These are phyloP conservation scores for Boechera divaricarpa DNA, from an alignment of 345 rosid genomes.

Conservation along the genomic window DNA sequence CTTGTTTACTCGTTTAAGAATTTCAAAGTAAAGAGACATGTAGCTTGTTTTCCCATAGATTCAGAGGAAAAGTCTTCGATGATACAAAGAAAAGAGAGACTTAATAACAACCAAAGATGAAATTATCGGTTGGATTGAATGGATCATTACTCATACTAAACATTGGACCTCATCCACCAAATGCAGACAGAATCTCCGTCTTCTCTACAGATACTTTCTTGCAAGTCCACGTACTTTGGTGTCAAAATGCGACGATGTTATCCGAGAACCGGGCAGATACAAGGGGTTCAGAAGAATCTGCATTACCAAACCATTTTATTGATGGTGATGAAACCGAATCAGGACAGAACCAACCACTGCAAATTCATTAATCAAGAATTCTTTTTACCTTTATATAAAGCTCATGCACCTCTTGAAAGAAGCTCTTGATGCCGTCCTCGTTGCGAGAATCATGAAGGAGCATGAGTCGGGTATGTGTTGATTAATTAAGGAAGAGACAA, in stretches of 20 bases:
- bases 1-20: not conserved
- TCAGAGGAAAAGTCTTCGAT: constrained; percentile 1
- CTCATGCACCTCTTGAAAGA: constrained; percentile 54
- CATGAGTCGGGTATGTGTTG: constrained; percentile 85
- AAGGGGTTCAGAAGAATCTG: constrained; percentile 94
- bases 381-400: constrained; percentile 44
- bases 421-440: constrained; percentile 97
- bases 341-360: not conserved
- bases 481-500: constrained; percentile 53
- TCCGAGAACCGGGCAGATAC: constrained; percentile 91
- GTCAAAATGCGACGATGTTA: constrained; percentile 86
- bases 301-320: constrained; percentile 12
- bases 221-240: constrained; percentile 95
- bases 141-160: not conserved
- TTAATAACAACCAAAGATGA: not conserved
- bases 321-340: not conserved
- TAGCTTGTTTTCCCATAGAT: not conserved
- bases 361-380: not conserved
- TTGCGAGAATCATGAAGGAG: constrained; percentile 96
- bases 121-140: constrained; percentile 1
- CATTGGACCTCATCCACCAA: not conserved
- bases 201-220: constrained; percentile 74
- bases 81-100: not conserved
- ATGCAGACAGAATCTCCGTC: not conserved
- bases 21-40: not conserved